phyloP scores from a whole-genome alignment of 2,329 filamentous ascomycete genomes.

The Trichoderma gracile region DNA sequence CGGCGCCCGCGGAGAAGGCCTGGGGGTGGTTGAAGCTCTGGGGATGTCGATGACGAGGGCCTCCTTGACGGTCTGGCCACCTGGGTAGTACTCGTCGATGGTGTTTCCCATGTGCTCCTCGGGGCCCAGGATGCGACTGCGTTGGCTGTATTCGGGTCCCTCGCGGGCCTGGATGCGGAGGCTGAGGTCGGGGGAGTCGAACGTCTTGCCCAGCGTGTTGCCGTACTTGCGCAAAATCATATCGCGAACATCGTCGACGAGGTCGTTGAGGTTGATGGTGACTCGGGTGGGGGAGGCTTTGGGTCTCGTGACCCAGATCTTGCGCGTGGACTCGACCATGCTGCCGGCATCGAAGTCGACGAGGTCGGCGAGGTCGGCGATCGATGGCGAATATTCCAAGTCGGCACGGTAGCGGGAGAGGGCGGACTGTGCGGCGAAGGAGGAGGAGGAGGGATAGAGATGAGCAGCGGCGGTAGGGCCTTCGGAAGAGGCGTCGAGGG shows the following conservation, averaged over 20 bases:
- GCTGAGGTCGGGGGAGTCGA: slow-evolving; percentile 86
- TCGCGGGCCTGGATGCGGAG: slow-evolving; percentile 73
- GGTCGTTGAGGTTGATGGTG: slow-evolving; percentile 78
- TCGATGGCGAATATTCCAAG: neutral
- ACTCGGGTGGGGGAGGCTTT: slow-evolving; percentile 85
- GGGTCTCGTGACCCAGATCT: slow-evolving; percentile 93
- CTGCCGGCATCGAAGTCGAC: slow-evolving; percentile 45
- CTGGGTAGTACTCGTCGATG: slow-evolving; percentile 80
- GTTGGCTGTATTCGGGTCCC: slow-evolving; percentile 47
- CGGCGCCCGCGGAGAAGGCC: slow-evolving; percentile 68
- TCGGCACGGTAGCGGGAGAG: slow-evolving; percentile 32
- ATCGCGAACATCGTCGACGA: slow-evolving; percentile 93
- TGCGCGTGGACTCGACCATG: slow-evolving; percentile 69
- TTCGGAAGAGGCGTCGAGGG: neutral
- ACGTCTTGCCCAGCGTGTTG: slow-evolving; percentile 85
- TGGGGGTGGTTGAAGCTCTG: slow-evolving; percentile 70
- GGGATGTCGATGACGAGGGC: slow-evolving; percentile 83
- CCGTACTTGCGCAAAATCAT: slow-evolving; percentile 90
- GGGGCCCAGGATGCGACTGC: slow-evolving; percentile 73
- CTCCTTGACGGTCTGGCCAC: slow-evolving; percentile 84
- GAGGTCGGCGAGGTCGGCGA: slow-evolving; percentile 4
- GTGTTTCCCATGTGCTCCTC: slow-evolving; percentile 81
- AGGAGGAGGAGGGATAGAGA: neutral
- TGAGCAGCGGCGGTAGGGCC: neutral
- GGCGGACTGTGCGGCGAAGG: slow-evolving; percentile 26